Evolutionary conservation across 768 basidiomycete genomes (phyloP).

Genomic region (Paxillus ammoniavirescens): DNA sequence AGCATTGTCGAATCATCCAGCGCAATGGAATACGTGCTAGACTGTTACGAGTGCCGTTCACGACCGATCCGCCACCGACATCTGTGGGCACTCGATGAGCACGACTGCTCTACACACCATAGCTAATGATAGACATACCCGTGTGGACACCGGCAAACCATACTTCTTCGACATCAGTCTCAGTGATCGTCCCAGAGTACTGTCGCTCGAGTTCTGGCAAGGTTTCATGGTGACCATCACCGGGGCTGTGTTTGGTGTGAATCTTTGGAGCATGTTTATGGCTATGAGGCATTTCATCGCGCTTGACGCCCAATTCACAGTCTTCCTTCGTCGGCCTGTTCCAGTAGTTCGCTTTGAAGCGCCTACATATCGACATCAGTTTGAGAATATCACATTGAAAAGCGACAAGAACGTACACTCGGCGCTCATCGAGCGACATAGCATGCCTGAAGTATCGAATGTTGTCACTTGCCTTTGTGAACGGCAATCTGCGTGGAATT

Average conservation of each 20-base stretch:
- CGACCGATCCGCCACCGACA: slow-evolving; percentile 70
- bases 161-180: slow-evolving; percentile 70
- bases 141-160: slow-evolving; percentile 80
- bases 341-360: slow-evolving; percentile 35
- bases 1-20: slow-evolving; percentile 75
- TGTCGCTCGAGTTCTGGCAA: slow-evolving; percentile 40
- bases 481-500: slow-evolving; percentile 61
- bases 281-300: slow-evolving; percentile 47
- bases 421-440: slow-evolving; percentile 65
- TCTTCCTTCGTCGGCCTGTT: slow-evolving; percentile 43
- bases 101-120: neutral
- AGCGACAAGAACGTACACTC: slow-evolving; percentile 39
- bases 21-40: slow-evolving; percentile 71
- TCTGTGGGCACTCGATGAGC: slow-evolving; percentile 39
- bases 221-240: slow-evolving; percentile 10
- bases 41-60: slow-evolving; percentile 53
- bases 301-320: slow-evolving; percentile 42
- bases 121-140: slow-evolving; percentile 40
- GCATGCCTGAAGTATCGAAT: slow-evolving; percentile 72
- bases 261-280: slow-evolving; percentile 11
- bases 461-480: slow-evolving; percentile 58
- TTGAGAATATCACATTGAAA: slow-evolving; percentile 4
- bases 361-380: slow-evolving; percentile 14
- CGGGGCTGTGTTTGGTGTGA: neutral
- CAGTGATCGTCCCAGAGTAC: slow-evolving; percentile 33